These are phyloP conservation scores for Taphrina wiesneri DNA, from an alignment of 1,139 yeast species.

Conservation along the genomic window DNA sequence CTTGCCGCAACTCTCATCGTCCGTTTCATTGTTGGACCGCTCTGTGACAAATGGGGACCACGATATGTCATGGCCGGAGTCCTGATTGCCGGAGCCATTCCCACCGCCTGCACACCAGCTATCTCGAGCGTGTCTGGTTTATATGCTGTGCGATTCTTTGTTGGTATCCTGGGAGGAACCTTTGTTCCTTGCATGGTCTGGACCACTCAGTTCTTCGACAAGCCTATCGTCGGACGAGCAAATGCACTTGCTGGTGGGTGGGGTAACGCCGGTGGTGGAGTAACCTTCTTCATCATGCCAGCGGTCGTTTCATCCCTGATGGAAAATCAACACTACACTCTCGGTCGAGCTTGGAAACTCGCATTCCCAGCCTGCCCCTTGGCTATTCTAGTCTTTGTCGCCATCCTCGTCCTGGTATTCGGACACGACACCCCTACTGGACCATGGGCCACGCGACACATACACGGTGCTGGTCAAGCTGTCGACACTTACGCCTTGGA, in stretches of 20 bases:
- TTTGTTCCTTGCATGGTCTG: constrained; percentile 47
- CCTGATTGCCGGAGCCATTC: constrained; percentile 45
- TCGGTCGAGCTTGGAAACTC: constrained; percentile 44
- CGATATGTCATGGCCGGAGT: constrained; percentile 44
- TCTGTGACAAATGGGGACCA: constrained; percentile 46
- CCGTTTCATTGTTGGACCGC: constrained; percentile 45
- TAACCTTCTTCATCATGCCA: constrained; percentile 48
- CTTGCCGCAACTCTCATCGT: constrained; percentile 46
- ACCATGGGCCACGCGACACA: constrained; percentile 45
- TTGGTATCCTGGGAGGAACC: constrained; percentile 46
- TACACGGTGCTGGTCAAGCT: constrained; percentile 41
- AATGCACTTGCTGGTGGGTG: constrained; percentile 48
- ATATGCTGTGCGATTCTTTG: constrained; percentile 45
- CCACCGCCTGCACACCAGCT: constrained; percentile 46
- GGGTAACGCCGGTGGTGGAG: constrained; percentile 49
- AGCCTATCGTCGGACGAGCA: constrained; percentile 46
- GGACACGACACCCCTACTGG: constrained; percentile 48
- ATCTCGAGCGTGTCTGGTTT: constrained; percentile 42
- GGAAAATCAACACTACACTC: constrained; percentile 41
- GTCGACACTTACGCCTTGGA: constrained; percentile 26
- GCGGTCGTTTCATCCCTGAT: constrained; percentile 42
- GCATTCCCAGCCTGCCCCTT: constrained; percentile 47
- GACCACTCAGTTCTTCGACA: constrained; percentile 46
- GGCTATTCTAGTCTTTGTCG: constrained; percentile 43
- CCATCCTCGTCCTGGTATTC: constrained; percentile 41